These are phyloP conservation scores for Lentinula sp. DNA, from an alignment of 768 basidiomycete genomes.

Conservation along the genomic window DNA sequence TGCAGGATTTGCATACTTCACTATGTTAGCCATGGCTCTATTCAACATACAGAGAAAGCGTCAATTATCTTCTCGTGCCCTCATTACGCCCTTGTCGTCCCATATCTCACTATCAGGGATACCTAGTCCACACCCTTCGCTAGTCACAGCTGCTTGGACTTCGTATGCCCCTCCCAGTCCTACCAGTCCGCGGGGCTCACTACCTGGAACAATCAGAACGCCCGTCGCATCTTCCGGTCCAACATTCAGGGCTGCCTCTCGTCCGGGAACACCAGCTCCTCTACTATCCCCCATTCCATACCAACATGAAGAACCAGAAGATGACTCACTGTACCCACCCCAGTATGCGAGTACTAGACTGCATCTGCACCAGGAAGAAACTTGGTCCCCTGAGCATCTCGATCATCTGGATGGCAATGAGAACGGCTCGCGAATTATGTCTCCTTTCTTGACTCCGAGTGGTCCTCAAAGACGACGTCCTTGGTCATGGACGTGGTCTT, in stretches of 20 bases:
- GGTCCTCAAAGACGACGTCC: slow-evolving; percentile 2
- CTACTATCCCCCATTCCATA: slow-evolving; percentile 27
- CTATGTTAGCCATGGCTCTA: slow-evolving; percentile 39
- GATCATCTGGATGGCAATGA: neutral
- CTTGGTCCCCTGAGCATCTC: slow-evolving; percentile 28
- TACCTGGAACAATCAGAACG: slow-evolving; percentile 35
- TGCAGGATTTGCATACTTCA: slow-evolving; percentile 53
- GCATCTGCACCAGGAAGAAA: slow-evolving; percentile 21
- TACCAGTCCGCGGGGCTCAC: slow-evolving; percentile 30
- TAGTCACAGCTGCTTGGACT: slow-evolving; percentile 37
- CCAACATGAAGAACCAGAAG: slow-evolving; percentile 40
- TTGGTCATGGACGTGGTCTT: slow-evolving; percentile 45
- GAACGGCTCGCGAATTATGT: slow-evolving; percentile 18
- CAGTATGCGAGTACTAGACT: slow-evolving; percentile 39
- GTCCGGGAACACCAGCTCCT: slow-evolving; percentile 38
- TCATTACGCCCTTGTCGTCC: slow-evolving; percentile 18
- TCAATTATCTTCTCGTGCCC: slow-evolving; percentile 15
- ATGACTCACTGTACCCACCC: slow-evolving; percentile 39
- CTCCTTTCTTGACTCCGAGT: slow-evolving; percentile 9
- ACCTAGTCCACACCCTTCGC: slow-evolving; percentile 10
- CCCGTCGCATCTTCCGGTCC: slow-evolving; percentile 26
- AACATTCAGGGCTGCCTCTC: slow-evolving; percentile 35
- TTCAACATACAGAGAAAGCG: slow-evolving; percentile 29
- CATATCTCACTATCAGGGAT: slow-evolving; percentile 3
- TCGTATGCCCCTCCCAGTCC: slow-evolving; percentile 28